Evolutionary conservation across 202 grass and related monocot species (phyloP), one percentile per base, ranked within the genome.

Genomic region (Hordeum pubiflorum): DNA sequence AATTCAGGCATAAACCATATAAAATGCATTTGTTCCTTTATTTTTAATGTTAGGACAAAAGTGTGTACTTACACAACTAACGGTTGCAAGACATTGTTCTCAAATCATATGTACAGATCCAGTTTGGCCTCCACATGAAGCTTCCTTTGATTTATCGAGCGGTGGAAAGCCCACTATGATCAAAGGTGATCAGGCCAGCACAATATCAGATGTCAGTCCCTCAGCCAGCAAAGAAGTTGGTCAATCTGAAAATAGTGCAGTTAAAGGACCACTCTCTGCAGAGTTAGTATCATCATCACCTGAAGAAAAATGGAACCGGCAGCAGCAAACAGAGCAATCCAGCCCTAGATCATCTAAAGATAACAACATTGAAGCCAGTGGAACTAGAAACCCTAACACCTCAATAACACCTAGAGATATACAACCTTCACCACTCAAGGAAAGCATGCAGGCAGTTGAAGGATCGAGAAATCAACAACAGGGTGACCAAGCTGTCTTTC

Each of bases 91-190:
- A 54, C 2, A 7, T n/a, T 65, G 10, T 43, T 31, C 43, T 69
- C 22, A 61, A 84, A 88, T 75, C 54, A 67, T n/a, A 80, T 81
- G 54, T 23, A 39, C 12, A 39, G 21, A 74, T 80, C 13, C 75
- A 61, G 61, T 84, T 56, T 69, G 75, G 17, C 4, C 61, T 63
- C 56, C 76, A 43, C 4, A 60, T 46, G 46, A 57, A 79, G 24
- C 75, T 74, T 73, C 80, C 37, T 34, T 64, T 44, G 74, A 79
- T 79, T 64, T 74, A 5, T 59, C 11, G 2, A 58, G 80, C 17
- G 27, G 43, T 48, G 79, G 7, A 15, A 61, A 84, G 74, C 37
- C 38, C 27, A 24, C 60, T 3, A 31, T 2, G 3, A 39, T 32
- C 32, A 76, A 60, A 36, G 69, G 54, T 80, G 54, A 69, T 43